Percentiles rank a stretch among this genome's conserved stretches.
Evolutionary conservation across 257 asterid genomes (phyloP).

Genomic region (Salvia miltiorrhiza): DNA sequence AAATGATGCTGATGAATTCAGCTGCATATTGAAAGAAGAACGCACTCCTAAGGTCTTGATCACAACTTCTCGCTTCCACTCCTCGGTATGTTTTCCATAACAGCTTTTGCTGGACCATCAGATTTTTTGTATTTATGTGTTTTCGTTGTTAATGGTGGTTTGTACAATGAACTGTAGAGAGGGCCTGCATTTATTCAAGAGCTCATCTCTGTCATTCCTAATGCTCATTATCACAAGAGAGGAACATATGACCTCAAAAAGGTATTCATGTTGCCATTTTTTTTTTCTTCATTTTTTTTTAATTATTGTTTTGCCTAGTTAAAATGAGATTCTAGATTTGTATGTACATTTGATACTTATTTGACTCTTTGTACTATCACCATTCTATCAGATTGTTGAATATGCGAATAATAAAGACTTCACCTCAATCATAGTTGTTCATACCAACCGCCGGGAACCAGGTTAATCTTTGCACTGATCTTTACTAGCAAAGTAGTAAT

Average conservation of each 20-base stretch:
- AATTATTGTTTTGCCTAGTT: neutral
- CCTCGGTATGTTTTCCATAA: slow-evolving; percentile 50
- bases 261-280: slow-evolving; percentile 27
- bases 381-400: slow-evolving; percentile 60
- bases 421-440: slow-evolving; percentile 84
- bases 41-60: slow-evolving; percentile 68
- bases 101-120: neutral
- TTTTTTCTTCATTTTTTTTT: neutral
- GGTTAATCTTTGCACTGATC: slow-evolving; percentile 35
- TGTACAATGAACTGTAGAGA: slow-evolving; percentile 50
- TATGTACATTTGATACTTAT: neutral
- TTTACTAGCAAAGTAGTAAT: neutral
- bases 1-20: slow-evolving; percentile 90
- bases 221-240: slow-evolving; percentile 77
- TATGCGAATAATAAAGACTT: slow-evolving; percentile 78
- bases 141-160: slow-evolving; percentile 9
- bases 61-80: slow-evolving; percentile 86
- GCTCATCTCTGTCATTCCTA: slow-evolving; percentile 73
- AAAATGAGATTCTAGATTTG: neutral
- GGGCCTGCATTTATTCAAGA: slow-evolving; percentile 86
- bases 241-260: slow-evolving; percentile 94
- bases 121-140: neutral
- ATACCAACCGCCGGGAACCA: slow-evolving; percentile 94
- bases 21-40: slow-evolving; percentile 53
- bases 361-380: slow-evolving; percentile 2